Conservation (phyloP, 306 rosid genomes). For the Glycine soja region DNA sequence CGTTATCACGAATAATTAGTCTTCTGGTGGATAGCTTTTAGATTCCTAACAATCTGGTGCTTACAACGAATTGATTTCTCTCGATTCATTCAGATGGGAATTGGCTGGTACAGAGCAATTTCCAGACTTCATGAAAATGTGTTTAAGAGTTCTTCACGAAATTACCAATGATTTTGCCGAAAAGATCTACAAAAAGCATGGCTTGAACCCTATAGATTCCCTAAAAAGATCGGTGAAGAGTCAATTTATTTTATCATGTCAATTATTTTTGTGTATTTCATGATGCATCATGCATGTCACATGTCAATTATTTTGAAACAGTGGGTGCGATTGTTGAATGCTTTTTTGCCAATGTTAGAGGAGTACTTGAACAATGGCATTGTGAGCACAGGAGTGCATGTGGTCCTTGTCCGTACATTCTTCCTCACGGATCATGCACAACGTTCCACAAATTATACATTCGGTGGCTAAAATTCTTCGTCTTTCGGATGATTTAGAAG, state of each 20-base stretch:
- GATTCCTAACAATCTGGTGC: not conserved
- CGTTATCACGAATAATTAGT: not conserved
- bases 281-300: not conserved
- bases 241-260: not conserved
- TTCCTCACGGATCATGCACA: slow-evolving; percentile 54
- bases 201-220: slow-evolving; percentile 41
- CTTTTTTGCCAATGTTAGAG: slow-evolving; percentile 50
- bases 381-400: slow-evolving; percentile 63
- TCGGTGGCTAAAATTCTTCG: slow-evolving; percentile 53
- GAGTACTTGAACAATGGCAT: slow-evolving; percentile 60
- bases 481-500: slow-evolving; percentile 56
- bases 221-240: slow-evolving; percentile 41
- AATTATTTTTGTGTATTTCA: too few relatives aligned
- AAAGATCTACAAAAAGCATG: slow-evolving; percentile 40
- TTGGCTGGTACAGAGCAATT: slow-evolving; percentile 44
- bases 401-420: slow-evolving; percentile 53
- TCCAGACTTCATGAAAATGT: slow-evolving; percentile 40
- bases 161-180: slow-evolving; percentile 40
- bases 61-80: not conserved
- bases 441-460: slow-evolving; percentile 31
- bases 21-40: too few relatives aligned
- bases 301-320: slow-evolving; percentile 22
- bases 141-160: slow-evolving; percentile 34
- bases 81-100: slow-evolving; percentile 43
- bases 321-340: slow-evolving; percentile 62